Evolutionary conservation across 202 grass and related monocot species (phyloP).

Genomic region (Sporobolus alterniflorus): DNA sequence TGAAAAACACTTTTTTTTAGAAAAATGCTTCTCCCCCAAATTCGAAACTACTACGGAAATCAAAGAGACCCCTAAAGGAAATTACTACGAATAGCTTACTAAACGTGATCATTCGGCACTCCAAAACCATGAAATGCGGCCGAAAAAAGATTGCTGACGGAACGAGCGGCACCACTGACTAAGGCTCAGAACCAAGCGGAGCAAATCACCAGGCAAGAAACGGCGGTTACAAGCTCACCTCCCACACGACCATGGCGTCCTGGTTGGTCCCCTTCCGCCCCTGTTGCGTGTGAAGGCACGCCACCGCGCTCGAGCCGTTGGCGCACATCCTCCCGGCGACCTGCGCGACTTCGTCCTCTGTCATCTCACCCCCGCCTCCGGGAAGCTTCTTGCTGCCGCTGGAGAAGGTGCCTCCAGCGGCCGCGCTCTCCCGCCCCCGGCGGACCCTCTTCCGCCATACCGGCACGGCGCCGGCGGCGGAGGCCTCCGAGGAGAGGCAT

Average conservation of each 20-base stretch:
- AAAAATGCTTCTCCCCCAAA: not conserved
- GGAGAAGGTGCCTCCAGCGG: constrained; percentile 14
- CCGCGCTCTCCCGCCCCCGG: constrained; percentile 15
- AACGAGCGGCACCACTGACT: constrained; percentile 9
- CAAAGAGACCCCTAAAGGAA: constrained; percentile 31
- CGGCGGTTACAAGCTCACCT: constrained; percentile 56
- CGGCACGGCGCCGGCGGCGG: constrained; percentile 23
- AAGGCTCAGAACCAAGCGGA: constrained; percentile 23
- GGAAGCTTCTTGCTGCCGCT: constrained; percentile 27
- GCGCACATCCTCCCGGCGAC: constrained; percentile 74
- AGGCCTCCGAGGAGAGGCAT: constrained; percentile 69
- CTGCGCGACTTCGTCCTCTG: constrained; percentile 67
- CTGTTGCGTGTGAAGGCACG: constrained; percentile 96
- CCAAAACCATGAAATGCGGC: not conserved
- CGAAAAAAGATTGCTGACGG: constrained; percentile 24
- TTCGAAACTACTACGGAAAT: constrained; percentile 6
- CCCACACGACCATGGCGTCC: constrained; percentile 97
- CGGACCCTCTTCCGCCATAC: constrained; percentile 52
- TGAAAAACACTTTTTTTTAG: not conserved
- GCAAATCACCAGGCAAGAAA: constrained; percentile 24
- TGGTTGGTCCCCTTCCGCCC: constrained; percentile 98
- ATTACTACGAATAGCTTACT: constrained; percentile 11
- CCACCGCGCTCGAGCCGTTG: constrained; percentile 69
- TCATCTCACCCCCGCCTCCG: constrained; percentile 42
- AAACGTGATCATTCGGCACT: constrained; percentile 36